Evolutionary conservation across 805 yeast species (phyloP).

Genomic region (Candida vartiovaarae): DNA sequence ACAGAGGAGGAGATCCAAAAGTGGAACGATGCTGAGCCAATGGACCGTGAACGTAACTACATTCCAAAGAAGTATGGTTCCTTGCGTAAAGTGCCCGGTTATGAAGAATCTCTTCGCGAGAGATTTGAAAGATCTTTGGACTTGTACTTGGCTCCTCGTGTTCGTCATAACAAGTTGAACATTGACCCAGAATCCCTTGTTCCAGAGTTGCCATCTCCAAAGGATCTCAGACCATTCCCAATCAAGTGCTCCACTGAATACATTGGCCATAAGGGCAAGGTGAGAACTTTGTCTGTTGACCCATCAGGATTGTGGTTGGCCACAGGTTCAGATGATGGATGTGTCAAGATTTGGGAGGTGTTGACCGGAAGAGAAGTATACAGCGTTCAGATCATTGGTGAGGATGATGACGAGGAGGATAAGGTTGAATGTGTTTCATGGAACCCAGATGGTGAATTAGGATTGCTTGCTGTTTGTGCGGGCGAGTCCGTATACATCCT

Average conservation of each 20-base stretch:
- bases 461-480: constrained; percentile 78
- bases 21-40: constrained; percentile 65
- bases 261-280: constrained; percentile 76
- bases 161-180: constrained; percentile 80
- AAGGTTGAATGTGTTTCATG: constrained; percentile 77
- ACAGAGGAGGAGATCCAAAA: constrained; percentile 68
- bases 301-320: constrained; percentile 94
- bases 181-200: constrained; percentile 94
- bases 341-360: constrained; percentile 94
- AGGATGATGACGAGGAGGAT: constrained; percentile 62
- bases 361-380: constrained; percentile 91
- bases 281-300: constrained; percentile 77
- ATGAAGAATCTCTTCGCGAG: constrained; percentile 78
- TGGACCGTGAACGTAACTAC: constrained; percentile 72
- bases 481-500: constrained; percentile 74
- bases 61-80: constrained; percentile 77
- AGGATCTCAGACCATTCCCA: constrained; percentile 96
- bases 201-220: constrained; percentile 95
- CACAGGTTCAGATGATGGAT: constrained; percentile 96
- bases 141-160: constrained; percentile 92
- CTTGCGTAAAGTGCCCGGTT: constrained; percentile 90
- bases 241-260: constrained; percentile 78
- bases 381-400: constrained; percentile 41
- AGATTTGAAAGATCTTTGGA: constrained; percentile 92
- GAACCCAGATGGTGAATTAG: constrained; percentile 74